phyloP scores from a whole-genome alignment of 169 alveolate species.

The Amoebophrya sp. region DNA sequence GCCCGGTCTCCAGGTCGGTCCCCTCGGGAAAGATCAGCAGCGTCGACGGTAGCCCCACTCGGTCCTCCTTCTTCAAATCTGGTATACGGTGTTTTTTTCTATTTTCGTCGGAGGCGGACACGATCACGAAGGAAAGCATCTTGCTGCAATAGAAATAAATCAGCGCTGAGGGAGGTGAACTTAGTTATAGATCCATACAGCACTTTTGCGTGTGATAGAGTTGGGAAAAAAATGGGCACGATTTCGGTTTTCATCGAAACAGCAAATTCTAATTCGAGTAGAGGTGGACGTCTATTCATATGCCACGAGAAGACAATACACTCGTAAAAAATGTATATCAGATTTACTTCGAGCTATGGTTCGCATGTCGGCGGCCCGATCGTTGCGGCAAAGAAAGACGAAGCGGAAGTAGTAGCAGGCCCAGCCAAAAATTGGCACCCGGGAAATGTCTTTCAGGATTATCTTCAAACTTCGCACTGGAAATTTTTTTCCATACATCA shows the following conservation, averaged over 20 bases:
- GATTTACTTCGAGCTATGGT: not conserved
- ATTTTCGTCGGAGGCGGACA: not conserved
- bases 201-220: no score
- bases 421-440: not conserved
- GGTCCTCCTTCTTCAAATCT: not conserved
- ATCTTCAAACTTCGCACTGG: not conserved
- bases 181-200: no score
- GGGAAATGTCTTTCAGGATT: not conserved
- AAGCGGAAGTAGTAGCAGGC: constrained; percentile 19
- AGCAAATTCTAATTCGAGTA: no score
- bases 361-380: not conserved
- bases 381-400: not conserved
- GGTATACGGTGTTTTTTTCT: not conserved
- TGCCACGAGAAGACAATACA: no score
- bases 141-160: not conserved
- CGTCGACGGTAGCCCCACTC: not conserved
- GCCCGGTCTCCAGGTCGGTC: not conserved
- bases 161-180: no score
- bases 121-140: not conserved
- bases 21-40: not conserved
- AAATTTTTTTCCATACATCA: no score
- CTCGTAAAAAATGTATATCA: no score
- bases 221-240: no score
- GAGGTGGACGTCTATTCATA: no score
- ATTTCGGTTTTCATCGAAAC: no score